Percentiles rank a stretch among this genome's conserved stretches.
These are phyloP conservation scores for Xanthoceras sorbifolium DNA, from an alignment of 345 rosid species.

Conservation along the genomic window DNA sequence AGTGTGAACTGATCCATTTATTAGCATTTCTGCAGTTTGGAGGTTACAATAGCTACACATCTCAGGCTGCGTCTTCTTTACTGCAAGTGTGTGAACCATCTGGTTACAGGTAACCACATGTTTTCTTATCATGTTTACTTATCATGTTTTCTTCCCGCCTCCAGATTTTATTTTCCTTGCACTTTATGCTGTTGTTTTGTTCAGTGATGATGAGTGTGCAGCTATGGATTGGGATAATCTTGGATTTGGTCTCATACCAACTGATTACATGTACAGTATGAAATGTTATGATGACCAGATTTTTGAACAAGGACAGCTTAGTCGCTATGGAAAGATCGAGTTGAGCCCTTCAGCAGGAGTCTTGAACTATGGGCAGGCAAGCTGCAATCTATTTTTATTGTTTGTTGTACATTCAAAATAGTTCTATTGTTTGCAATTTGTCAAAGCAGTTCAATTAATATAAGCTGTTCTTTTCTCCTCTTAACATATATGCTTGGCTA, in stretches of 20 bases:
- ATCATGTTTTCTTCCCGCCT: neutral
- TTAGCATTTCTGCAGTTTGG: constrained; percentile 24
- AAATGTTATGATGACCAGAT: constrained; percentile 45
- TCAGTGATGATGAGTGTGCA: constrained; percentile 51
- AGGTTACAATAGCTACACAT: constrained; percentile 27
- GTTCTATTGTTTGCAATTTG: neutral
- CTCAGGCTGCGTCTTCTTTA: constrained; percentile 41
- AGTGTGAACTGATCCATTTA: neutral
- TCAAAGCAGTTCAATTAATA: neutral
- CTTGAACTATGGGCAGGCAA: constrained; percentile 90
- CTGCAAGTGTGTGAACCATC: constrained; percentile 28
- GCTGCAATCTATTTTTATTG: neutral
- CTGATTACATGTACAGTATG: constrained; percentile 79
- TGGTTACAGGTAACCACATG: constrained; percentile 29
- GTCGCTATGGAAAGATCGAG: constrained; percentile 57
- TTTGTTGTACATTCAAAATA: neutral
- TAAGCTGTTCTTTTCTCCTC: neutral
- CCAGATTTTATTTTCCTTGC: neutral
- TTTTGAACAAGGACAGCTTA: constrained; percentile 54
- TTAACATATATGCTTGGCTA: neutral
- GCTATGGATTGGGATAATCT: constrained; percentile 84
- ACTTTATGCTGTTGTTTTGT: neutral
- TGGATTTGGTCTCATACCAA: constrained; percentile 63
- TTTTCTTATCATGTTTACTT: neutral
- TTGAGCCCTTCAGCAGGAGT: constrained; percentile 83